Conservation (phyloP, 1,284 basidiomycete species). For the Tilletia indica region DNA sequence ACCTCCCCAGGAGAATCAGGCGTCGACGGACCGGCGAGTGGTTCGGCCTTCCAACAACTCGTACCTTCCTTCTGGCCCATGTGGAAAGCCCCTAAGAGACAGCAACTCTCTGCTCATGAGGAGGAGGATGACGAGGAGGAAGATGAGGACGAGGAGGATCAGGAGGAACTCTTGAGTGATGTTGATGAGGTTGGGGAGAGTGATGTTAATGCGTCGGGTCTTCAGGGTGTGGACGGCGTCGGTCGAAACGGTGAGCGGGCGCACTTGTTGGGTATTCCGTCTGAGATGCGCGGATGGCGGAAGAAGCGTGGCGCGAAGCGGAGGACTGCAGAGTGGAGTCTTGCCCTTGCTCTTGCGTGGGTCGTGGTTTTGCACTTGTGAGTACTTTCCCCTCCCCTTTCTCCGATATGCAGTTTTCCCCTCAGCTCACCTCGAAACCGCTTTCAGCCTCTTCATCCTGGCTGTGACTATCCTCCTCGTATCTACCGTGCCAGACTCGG, state of each 20-base stretch:
- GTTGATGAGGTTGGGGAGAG: slow-evolving; percentile 6
- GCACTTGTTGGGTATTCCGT: neutral
- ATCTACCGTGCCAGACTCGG: slow-evolving; percentile 25
- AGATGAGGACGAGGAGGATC: slow-evolving; percentile 10
- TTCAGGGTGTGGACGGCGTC: neutral
- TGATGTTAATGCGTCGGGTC: neutral
- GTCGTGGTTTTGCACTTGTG: slow-evolving; percentile 74
- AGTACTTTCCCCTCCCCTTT: slow-evolving; percentile 49
- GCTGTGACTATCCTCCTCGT: slow-evolving; percentile 29
- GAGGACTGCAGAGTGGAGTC: slow-evolving; percentile 69
- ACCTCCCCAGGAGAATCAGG: slow-evolving; percentile 15
- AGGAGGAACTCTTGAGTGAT: slow-evolving; percentile 16
- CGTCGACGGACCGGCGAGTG: slow-evolving; percentile 31
- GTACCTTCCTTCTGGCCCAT: slow-evolving; percentile 50
- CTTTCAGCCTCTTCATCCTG: slow-evolving; percentile 26
- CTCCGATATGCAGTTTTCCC: neutral
- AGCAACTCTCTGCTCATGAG: slow-evolving; percentile 4
- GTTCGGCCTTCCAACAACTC: slow-evolving; percentile 45
- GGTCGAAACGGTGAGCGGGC: slow-evolving; percentile 4
- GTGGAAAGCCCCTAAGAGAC: slow-evolving; percentile 44
- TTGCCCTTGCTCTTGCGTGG: slow-evolving; percentile 73
- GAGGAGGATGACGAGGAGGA: slow-evolving; percentile 8
- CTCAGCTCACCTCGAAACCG: neutral
- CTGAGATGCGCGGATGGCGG: slow-evolving; percentile 14
- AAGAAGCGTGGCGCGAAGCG: slow-evolving; percentile 26